phyloP scores from a whole-genome alignment of 2,329 filamentous ascomycete genomes.

The Colletotrichum sp. region DNA sequence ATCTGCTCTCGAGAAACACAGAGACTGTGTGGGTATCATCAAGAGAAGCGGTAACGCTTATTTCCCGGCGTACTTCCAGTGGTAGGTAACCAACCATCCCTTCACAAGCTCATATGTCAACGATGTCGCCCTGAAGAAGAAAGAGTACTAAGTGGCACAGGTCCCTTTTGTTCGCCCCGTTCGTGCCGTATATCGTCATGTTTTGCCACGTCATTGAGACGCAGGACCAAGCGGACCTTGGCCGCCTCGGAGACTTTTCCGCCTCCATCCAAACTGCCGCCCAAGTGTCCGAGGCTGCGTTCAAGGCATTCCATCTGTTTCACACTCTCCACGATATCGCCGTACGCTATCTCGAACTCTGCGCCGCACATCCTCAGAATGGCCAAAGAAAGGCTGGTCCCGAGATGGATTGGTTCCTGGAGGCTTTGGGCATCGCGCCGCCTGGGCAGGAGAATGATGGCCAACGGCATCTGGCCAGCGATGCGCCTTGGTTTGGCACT shows the following conservation, averaged over 20 bases:
- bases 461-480: neutral
- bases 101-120: too few species aligned
- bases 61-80: conserved; percentile 44
- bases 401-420: conserved; percentile 57
- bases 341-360: conserved; percentile 62
- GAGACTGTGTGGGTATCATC: conserved; percentile 43
- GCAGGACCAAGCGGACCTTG: conserved; percentile 42
- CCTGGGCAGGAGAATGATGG: neutral
- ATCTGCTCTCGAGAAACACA: conserved; percentile 43
- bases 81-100: conserved; percentile 30
- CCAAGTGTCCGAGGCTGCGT: conserved; percentile 50
- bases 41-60: conserved; percentile 25
- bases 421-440: conserved; percentile 50
- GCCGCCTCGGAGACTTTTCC: conserved; percentile 56
- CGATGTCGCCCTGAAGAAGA: neutral
- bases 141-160: conserved; percentile 23
- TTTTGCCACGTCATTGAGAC: conserved; percentile 58
- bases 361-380: conserved; percentile 33
- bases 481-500: neutral
- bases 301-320: conserved; percentile 62
- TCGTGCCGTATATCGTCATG: conserved; percentile 59
- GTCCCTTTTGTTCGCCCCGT: conserved; percentile 54
- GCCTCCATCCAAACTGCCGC: conserved; percentile 54
- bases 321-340: conserved; percentile 64
- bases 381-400: conserved; percentile 35